Base-by-base conservation (phyloP, 2,329 filamentous ascomycete species). In the Fusarium sp. region DNA sequence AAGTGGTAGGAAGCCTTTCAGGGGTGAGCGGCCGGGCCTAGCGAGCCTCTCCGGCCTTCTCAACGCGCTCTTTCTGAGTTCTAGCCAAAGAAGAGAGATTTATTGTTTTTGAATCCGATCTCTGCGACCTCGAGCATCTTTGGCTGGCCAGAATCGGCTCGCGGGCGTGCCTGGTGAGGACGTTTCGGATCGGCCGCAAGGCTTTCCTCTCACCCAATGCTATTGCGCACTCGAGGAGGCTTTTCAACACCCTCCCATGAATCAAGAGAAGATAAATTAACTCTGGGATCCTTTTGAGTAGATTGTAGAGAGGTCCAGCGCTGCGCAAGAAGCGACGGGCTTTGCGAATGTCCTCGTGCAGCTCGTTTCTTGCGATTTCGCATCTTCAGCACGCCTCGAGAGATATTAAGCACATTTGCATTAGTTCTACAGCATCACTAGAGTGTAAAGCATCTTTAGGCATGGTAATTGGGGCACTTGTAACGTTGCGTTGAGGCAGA, bases 381-480 rank as follows among this genome's bases (percentile, higher is more conserved):
- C 27, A 31, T 14, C 46, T 12, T 17, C 24, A 14, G 10, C 11
- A 3, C 46, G 3, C 6, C 27, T 51, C 27, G 11, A 51, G 17
- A 17, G 24, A 6, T 1, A 31, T 12, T 8, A n/a, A n/a, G 2
- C 27, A 3, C 10, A 1, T n/a, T 8, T 4, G 3, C 10, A 20
- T 17, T 20, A 29, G 10, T 9, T 51, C 6, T 14, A 31, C 3
- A 4, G 27, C 6, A n/a, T 31, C 10, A 3, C 0, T 2, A 20
- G 24, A n/a, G 24, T 7, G 8, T 2, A n/a, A 1, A 5, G 2
- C 2, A 2, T 5, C 27, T 31, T 29, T 11, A 2, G 2, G 0
- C 2, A 11, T 11, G 3, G 17, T 29, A 14, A 20, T n/a, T 20
- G 27, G 10, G 11, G 10, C 31, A 33, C 31, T 12, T 6, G 10